Evolutionary conservation across 2,329 filamentous ascomycete species (phyloP), one percentile per base, ranked within the genome.

Genomic region (Trichoderma afroharzianum): DNA sequence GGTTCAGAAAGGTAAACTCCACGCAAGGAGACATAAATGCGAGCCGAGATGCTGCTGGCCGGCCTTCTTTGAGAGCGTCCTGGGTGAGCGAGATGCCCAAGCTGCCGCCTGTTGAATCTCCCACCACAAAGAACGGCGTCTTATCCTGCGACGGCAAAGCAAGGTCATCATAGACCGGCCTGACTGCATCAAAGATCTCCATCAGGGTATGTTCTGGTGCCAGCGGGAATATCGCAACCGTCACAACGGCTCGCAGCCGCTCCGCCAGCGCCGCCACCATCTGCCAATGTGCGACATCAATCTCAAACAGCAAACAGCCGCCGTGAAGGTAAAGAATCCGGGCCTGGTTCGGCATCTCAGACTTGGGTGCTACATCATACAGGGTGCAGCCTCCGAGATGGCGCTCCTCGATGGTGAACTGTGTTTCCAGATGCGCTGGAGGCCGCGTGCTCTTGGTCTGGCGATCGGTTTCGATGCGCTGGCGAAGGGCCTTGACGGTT

Each of bases 271-370:
- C 67, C 6, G 76, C 76, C 36, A 76, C 74, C 24, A 80, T 53
- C 47, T 71, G 66, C 79, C 79, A 81, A n/a, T 81, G 79, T 70
- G 73, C 71, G 3, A 63, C 64, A 0, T 68, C 69, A 55, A 80
- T 77, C 39, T 78, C 78, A 68, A 79, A 79, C 70, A 80, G 73
- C 63, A 79, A 77, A 59, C 74, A 75, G 26, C 79, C 79, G 62
- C 79, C 79, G 58, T 80, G 79, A 26, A 78, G 74, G 64, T 80
- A 80, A 43, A 80, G 68, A 50, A 80, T 76, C 18, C 78, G 78
- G 2, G 75, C 77, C 39, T 76, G 73, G 33, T 74, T 73, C 1
- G 78, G 77, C 47, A 74, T 72, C 50, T 78, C 78, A 6, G 78
- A 77, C 71, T 80, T 79, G 67, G 78, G 77, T 3, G 77, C 73